phyloP scores from a whole-genome alignment of 495 filamentous ascomycete species.

The Aspergillus asperescens region DNA sequence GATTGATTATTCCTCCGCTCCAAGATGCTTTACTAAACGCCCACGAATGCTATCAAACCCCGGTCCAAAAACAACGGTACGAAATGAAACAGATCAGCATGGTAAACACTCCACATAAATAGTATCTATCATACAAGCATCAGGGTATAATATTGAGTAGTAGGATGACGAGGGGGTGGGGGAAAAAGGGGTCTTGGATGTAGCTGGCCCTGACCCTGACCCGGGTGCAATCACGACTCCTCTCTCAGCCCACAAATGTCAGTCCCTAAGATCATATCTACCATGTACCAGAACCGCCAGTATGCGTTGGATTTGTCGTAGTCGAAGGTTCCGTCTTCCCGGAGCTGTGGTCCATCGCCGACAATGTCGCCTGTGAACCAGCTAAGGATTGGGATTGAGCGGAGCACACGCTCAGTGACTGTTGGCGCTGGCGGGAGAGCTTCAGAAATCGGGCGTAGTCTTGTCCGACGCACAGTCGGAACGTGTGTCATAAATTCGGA shows the following conservation, averaged over 20 bases:
- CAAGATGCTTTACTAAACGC: constrained; percentile 3
- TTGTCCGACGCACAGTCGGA: constrained; percentile 48
- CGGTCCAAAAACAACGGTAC: background rate
- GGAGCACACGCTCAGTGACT: constrained; percentile 53
- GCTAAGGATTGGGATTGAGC: constrained; percentile 56
- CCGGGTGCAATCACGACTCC: constrained; percentile 39
- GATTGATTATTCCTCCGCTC: background rate
- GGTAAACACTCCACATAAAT: constrained; percentile 3
- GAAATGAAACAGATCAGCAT: background rate
- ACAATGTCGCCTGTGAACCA: constrained; percentile 78
- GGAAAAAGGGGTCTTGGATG: too few species aligned
- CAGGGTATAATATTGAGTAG: background rate
- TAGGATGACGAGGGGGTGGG: background rate
- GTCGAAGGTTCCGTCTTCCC: constrained; percentile 77
- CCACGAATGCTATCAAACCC: constrained; percentile 1
- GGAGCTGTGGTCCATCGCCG: constrained; percentile 68
- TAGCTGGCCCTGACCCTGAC: too few species aligned
- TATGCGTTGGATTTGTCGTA: constrained; percentile 67
- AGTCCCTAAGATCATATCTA: constrained; percentile 42
- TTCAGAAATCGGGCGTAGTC: constrained; percentile 46
- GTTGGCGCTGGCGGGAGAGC: constrained; percentile 62
- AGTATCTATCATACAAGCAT: constrained; percentile 11
- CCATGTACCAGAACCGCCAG: constrained; percentile 58
- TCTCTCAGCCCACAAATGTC: constrained; percentile 50
- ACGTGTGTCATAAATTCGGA: constrained; percentile 50